These are phyloP conservation scores for Grigorovia humatica DNA, from an alignment of 805 yeast species.

Conservation along the genomic window DNA sequence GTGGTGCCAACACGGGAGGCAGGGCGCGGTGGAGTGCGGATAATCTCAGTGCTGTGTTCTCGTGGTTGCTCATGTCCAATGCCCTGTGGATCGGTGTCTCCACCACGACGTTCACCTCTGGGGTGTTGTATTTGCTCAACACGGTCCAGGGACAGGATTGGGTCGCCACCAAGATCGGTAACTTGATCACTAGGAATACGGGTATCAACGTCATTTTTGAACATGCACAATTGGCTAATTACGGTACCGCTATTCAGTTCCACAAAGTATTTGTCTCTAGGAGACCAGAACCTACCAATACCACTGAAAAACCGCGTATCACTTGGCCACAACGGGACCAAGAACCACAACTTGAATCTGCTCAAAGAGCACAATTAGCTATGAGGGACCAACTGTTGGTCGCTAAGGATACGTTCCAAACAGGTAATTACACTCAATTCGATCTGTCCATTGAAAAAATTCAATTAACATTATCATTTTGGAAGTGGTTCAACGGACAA, in stretches of 20 bases:
- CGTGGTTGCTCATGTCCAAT: slow-evolving; percentile 89
- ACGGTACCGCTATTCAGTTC: slow-evolving; percentile 86
- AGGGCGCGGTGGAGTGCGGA: slow-evolving; percentile 49
- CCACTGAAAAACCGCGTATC: too few species aligned
- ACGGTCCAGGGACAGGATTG: slow-evolving; percentile 51
- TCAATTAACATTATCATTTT: slow-evolving; percentile 66
- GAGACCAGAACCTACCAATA: slow-evolving; percentile 42
- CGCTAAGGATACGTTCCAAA: slow-evolving; percentile 44
- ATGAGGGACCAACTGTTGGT: slow-evolving; percentile 22
- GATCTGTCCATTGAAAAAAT: slow-evolving; percentile 84
- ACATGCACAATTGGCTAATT: slow-evolving; percentile 87
- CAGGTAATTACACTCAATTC: slow-evolving; percentile 93
- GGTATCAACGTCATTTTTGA: slow-evolving; percentile 81
- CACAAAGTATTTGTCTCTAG: slow-evolving; percentile 77
- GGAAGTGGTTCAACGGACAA: slow-evolving; percentile 80
- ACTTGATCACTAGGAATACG: slow-evolving; percentile 71
- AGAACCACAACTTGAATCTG: slow-evolving; percentile 28
- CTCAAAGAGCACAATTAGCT: slow-evolving; percentile 40
- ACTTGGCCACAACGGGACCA: too few species aligned
- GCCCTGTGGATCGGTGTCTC: slow-evolving; percentile 69
- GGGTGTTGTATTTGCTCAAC: slow-evolving; percentile 64
- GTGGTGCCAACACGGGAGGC: not conserved
- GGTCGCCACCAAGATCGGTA: slow-evolving; percentile 74
- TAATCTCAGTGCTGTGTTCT: slow-evolving; percentile 79
- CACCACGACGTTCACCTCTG: slow-evolving; percentile 85